phyloP scores from a whole-genome alignment of 768 basidiomycete genomes.

The Trametes cubensis region DNA sequence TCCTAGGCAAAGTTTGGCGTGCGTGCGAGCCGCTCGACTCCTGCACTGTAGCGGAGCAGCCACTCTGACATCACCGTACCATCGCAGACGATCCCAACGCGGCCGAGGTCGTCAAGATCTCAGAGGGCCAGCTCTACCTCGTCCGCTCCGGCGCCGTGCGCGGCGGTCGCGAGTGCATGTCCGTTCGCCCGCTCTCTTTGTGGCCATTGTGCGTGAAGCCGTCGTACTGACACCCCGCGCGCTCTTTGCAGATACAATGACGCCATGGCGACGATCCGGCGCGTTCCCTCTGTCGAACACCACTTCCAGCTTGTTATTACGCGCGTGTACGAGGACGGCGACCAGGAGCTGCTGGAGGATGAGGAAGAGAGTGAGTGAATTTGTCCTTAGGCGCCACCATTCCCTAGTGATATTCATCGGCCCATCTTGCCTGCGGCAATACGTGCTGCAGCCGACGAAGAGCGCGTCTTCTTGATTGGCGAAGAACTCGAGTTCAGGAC shows the following conservation, averaged over 20 bases:
- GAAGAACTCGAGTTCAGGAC: constrained; percentile 87
- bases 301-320: constrained; percentile 92
- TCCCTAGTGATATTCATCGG: background rate
- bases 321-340: constrained; percentile 96
- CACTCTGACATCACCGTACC: constrained; percentile 31
- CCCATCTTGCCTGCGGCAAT: constrained; percentile 14
- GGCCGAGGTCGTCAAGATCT: constrained; percentile 92
- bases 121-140: constrained; percentile 87
- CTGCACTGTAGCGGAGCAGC: background rate
- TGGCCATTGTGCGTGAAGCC: background rate
- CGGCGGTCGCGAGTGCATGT: constrained; percentile 97
- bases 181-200: constrained; percentile 36
- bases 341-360: constrained; percentile 92
- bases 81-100: constrained; percentile 87
- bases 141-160: constrained; percentile 90
- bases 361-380: constrained; percentile 77
- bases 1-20: constrained; percentile 96
- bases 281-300: constrained; percentile 74
- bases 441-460: constrained; percentile 76
- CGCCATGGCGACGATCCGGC: constrained; percentile 91
- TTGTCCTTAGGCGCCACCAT: background rate
- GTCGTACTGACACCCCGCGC: background rate
- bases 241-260: constrained; percentile 78
- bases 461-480: constrained; percentile 88
- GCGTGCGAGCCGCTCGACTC: constrained; percentile 39